These are phyloP conservation scores for Amanita brunnescens DNA, from an alignment of 768 basidiomycete species.

Conservation along the genomic window DNA sequence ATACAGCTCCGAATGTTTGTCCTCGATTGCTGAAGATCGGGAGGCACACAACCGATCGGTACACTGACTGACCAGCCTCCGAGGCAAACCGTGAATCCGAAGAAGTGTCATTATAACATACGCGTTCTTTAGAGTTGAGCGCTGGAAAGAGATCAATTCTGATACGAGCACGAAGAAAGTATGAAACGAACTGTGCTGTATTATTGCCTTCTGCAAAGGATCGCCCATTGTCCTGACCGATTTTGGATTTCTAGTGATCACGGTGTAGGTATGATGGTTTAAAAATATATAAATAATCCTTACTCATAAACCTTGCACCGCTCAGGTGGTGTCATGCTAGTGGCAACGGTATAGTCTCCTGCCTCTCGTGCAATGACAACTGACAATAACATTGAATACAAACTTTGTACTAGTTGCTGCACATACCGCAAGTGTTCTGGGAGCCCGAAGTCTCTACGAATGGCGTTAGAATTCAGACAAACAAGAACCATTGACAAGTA, in stretches of 20 bases:
- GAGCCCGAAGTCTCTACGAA: constrained; percentile 52
- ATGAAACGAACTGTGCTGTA: constrained; percentile 46
- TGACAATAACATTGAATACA: constrained; percentile 11
- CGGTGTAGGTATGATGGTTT: constrained; percentile 1
- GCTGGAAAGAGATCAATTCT: constrained; percentile 27
- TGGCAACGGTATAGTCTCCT: constrained; percentile 64
- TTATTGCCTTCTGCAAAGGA: constrained; percentile 57
- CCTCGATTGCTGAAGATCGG: constrained; percentile 70
- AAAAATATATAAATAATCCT: constrained; percentile 15
- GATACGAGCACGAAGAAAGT: background rate
- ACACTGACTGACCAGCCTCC: constrained; percentile 51
- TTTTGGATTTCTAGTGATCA: constrained; percentile 36
- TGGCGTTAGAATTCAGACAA: constrained; percentile 7
- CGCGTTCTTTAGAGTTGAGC: constrained; percentile 55
- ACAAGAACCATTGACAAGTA: constrained; percentile 14
- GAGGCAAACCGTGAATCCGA: constrained; percentile 61
- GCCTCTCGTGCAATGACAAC: constrained; percentile 63
- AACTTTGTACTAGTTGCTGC: background rate
- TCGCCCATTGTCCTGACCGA: constrained; percentile 50
- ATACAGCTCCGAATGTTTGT: constrained; percentile 67
- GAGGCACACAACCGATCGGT: constrained; percentile 57
- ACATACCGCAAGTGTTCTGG: constrained; percentile 49
- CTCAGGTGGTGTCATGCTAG: constrained; percentile 52
- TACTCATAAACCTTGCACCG: constrained; percentile 64
- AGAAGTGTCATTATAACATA: constrained; percentile 53